Percentiles rank a stretch among this genome's conserved stretches.
phyloP scores from a whole-genome alignment of 805 yeast genomes.

The Candida anglica region DNA sequence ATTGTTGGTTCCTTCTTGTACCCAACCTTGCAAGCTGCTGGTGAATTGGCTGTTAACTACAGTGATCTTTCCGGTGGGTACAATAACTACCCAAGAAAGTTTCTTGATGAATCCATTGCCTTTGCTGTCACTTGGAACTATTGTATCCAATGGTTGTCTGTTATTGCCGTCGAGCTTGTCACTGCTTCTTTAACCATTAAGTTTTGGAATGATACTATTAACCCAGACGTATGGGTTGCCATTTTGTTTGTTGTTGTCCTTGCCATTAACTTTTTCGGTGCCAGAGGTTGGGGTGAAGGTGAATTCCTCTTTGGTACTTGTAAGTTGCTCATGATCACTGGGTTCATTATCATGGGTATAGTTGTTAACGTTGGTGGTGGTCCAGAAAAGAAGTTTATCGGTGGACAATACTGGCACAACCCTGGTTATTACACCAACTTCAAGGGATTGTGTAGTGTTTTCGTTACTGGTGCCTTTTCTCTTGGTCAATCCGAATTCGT shows the following conservation, averaged over 20 bases:
- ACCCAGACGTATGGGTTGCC: slow-evolving; percentile 55
- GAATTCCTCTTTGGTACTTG: slow-evolving; percentile 36
- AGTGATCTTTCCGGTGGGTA: slow-evolving; percentile 59
- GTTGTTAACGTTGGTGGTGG: slow-evolving; percentile 37
- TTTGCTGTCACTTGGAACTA: slow-evolving; percentile 64
- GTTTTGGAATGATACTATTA: slow-evolving; percentile 46
- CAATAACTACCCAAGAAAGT: slow-evolving; percentile 50
- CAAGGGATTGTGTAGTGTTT: slow-evolving; percentile 26
- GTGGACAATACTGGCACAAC: slow-evolving; percentile 28
- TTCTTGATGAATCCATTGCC: slow-evolving; percentile 54
- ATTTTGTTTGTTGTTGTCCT: slow-evolving; percentile 47
- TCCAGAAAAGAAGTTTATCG: slow-evolving; percentile 26
- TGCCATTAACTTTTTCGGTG: slow-evolving; percentile 42
- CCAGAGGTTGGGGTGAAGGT: slow-evolving; percentile 45
- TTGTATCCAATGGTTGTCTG: slow-evolving; percentile 60
- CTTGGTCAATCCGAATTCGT: slow-evolving; percentile 31
- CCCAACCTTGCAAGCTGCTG: slow-evolving; percentile 39
- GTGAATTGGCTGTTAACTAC: slow-evolving; percentile 56
- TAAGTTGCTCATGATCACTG: slow-evolving; percentile 33
- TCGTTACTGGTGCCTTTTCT: slow-evolving; percentile 29
- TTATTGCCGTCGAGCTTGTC: slow-evolving; percentile 60
- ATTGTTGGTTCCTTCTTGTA: slow-evolving; percentile 32
- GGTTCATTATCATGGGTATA: slow-evolving; percentile 39
- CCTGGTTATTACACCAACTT: slow-evolving; percentile 26
- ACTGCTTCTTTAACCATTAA: slow-evolving; percentile 60